Evolutionary conservation across 768 basidiomycete species (phyloP).

Genomic region (Harrya chromipes): DNA sequence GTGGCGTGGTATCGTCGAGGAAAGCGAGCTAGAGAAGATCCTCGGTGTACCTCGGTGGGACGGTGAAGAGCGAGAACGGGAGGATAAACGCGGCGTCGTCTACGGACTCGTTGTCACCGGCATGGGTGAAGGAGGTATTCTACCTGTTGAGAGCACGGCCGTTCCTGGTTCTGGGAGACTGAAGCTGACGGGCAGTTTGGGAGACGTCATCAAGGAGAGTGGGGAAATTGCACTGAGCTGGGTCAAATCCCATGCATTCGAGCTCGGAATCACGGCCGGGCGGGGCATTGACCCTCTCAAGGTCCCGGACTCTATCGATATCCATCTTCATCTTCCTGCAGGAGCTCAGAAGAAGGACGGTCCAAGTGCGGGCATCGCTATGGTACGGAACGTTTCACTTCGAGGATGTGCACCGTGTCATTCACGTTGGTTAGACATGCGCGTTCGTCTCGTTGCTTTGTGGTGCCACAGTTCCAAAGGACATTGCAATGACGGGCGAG

Average conservation of each 20-base stretch:
- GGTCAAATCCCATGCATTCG: conserved; percentile 85
- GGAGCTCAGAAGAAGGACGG: conserved; percentile 95
- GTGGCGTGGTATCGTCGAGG: conserved; percentile 62
- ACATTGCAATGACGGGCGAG: conserved; percentile 91
- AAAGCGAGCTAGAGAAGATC: conserved; percentile 76
- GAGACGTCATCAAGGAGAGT: conserved; percentile 91
- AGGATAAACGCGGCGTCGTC: conserved; percentile 71
- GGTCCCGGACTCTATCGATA: conserved; percentile 66
- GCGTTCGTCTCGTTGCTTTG: conserved; percentile 86
- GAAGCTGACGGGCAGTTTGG: conserved; percentile 79
- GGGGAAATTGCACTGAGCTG: conserved; percentile 89
- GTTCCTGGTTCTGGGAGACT: conserved; percentile 74
- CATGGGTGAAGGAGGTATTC: conserved; percentile 79
- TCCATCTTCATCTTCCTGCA: conserved; percentile 86
- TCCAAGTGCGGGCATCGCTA: conserved; percentile 85
- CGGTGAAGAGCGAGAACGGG: conserved; percentile 73
- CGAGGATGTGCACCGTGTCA: background rate
- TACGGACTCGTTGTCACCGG: conserved; percentile 89
- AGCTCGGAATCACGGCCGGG: conserved; percentile 69
- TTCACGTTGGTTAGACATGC: conserved; percentile 49
- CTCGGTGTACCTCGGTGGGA: conserved; percentile 81
- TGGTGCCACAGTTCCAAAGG: conserved; percentile 66
- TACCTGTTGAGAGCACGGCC: conserved; percentile 80
- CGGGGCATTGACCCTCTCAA: conserved; percentile 73
- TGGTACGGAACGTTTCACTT: conserved; percentile 45